These are phyloP conservation scores for Chlorella sp. DNA, from an alignment of 139 green algal species.

Conservation along the genomic window DNA sequence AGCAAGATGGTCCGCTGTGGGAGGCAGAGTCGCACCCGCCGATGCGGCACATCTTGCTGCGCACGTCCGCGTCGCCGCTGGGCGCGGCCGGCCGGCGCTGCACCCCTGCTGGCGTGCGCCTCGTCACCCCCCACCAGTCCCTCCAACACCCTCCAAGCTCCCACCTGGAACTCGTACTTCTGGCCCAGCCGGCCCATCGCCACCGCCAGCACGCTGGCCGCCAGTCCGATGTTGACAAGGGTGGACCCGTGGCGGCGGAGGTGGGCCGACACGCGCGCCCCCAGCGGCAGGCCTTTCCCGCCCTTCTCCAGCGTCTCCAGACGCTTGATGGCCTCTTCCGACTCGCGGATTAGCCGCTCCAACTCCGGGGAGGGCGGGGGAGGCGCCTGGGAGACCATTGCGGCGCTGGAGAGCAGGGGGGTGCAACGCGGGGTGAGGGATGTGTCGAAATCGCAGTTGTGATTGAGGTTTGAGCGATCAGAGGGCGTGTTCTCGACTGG, in stretches of 20 bases:
- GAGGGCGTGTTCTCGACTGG: too few species aligned
- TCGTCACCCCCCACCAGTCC: too few species aligned
- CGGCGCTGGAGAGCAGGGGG: too few species aligned
- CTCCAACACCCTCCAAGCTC: neutral
- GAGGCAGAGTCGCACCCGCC: too few species aligned
- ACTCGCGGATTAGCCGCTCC: slow-evolving; percentile 33
- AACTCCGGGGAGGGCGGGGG: too few species aligned
- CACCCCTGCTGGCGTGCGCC: neutral
- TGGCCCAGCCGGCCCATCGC: slow-evolving; percentile 38
- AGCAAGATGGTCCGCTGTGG: neutral
- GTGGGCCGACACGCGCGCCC: slow-evolving; percentile 29
- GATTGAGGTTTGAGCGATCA: too few species aligned
- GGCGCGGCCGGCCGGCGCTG: neutral
- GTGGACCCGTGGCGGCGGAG: slow-evolving; percentile 23
- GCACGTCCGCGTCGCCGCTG: neutral
- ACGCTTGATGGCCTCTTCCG: slow-evolving; percentile 40
- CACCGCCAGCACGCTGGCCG: slow-evolving; percentile 44
- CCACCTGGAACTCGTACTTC: slow-evolving; percentile 35
- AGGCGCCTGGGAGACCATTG: too few species aligned
- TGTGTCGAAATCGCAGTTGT: too few species aligned
- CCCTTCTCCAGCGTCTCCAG: slow-evolving; percentile 39
- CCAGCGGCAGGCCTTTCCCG: neutral
- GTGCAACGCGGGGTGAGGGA: too few species aligned
- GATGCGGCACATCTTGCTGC: too few species aligned
- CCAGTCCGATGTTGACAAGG: slow-evolving; percentile 39